These are phyloP conservation scores for Alternaria sp. DNA, from an alignment of 2,329 filamentous ascomycete genomes.

Conservation along the genomic window DNA sequence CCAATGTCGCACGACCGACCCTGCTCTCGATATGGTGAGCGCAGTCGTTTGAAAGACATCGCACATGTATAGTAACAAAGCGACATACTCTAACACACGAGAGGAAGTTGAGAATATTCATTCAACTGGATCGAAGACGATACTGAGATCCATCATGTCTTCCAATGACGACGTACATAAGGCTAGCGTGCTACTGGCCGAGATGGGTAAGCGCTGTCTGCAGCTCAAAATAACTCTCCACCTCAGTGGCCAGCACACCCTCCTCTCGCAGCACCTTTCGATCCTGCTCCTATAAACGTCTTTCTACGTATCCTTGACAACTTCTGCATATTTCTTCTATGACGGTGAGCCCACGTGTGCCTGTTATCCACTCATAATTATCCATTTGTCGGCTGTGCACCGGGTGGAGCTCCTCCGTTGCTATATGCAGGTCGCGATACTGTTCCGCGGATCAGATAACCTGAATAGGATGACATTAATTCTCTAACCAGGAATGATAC, in stretches of 20 bases:
- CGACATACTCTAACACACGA: not conserved
- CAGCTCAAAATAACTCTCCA: not conserved
- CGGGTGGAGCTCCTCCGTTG: not conserved
- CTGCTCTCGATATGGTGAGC: not conserved
- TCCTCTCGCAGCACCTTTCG: not conserved
- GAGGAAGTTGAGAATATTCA: not conserved
- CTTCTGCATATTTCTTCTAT: not conserved
- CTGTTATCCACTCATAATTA: not conserved
- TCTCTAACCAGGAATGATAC: not conserved
- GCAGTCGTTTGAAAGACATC: not conserved
- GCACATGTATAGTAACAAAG: not conserved
- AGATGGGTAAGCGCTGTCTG: not conserved
- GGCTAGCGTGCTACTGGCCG: not conserved
- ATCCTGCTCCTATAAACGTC: not conserved
- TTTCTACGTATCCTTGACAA: not conserved
- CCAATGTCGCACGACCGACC: not conserved
- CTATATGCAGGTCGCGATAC: not conserved
- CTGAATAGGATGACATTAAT: not conserved
- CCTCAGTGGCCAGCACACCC: not conserved
- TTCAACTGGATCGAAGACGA: not conserved
- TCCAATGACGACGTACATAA: not conserved
- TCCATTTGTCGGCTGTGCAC: not conserved
- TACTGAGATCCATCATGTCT: not conserved
- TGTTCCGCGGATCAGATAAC: not conserved
- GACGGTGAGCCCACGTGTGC: not conserved